phyloP scores from a whole-genome alignment of 164 flowering plant species.

The Amborella trichopoda region DNA sequence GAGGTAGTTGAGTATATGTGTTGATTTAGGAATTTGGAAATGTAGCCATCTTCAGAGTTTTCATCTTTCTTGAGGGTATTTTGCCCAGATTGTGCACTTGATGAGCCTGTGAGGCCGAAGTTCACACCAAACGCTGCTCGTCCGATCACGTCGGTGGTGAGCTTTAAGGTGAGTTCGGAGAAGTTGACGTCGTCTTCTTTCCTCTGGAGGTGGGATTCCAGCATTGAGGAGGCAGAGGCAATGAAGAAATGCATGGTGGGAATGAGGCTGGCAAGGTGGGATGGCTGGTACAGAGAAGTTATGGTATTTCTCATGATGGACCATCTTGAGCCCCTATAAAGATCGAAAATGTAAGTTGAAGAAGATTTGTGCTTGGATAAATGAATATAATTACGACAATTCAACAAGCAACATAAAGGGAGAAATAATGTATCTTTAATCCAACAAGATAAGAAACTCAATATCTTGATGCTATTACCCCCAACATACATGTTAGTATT shows the following conservation, averaged over 20 bases:
- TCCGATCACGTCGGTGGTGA: constrained; percentile 91
- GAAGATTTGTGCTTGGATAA: not conserved
- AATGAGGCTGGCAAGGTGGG: constrained; percentile 61
- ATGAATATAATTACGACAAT: not conserved
- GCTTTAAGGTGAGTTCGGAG: constrained; percentile 53
- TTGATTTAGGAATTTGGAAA: constrained; percentile 62
- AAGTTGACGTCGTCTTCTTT: constrained; percentile 37
- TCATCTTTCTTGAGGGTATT: constrained; percentile 2
- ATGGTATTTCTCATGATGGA: constrained; percentile 87
- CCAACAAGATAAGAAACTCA: not conserved
- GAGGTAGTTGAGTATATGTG: constrained; percentile 85
- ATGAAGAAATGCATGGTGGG: constrained; percentile 76
- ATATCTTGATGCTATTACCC: too few relatives aligned
- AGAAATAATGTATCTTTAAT: not conserved
- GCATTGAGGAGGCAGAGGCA: constrained; percentile 50
- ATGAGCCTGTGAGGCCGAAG: constrained; percentile 46
- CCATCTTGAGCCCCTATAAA: constrained; percentile 58
- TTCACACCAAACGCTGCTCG: constrained; percentile 84
- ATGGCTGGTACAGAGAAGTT: constrained; percentile 77
- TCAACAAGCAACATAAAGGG: too few relatives aligned
- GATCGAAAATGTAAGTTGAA: not conserved
- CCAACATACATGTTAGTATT: not conserved
- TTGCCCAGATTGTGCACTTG: constrained; percentile 21
- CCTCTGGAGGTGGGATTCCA: constrained; percentile 24
- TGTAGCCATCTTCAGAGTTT: constrained; percentile 22